Base-by-base conservation (phyloP, 75 land plant species). In the Azolla pinnata region DNA sequence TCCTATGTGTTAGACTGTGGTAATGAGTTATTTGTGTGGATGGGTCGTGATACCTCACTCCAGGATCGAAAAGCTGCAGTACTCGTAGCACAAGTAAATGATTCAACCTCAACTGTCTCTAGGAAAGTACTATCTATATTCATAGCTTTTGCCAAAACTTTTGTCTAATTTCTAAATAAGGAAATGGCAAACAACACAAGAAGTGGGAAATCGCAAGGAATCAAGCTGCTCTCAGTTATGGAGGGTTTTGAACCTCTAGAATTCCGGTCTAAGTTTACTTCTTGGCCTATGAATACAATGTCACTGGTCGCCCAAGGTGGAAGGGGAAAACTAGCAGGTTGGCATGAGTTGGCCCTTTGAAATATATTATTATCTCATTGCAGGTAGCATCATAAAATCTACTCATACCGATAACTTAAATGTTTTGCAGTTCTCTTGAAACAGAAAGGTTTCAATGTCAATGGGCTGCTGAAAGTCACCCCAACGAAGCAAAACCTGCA, bases 291-390 rank as follows among this genome's bases (percentile, higher is more conserved):
- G 26, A 59, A 66, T 35, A 67, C 64, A 47, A 66, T 76, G 38
- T 72, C 76, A 27, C 49, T 81, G 61, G 81, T 82, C 0, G 80
- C 95, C 49, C 96, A 88, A 78, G 89, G 85, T 55, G 96, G 97
- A 54, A 75, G 90, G 67, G 95, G 89, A 62, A 92, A 88, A 66
- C 90, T 92, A 55, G 97, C 95, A 57, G 96, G 97, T 85, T 10
- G 33, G 69, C 31, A 49, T 24, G 1, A 29, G 25, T 21, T 8
- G n/a, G n/a, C n/a, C 2, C 21, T 46, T 23, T 46, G 4, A 17
- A 4, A 14, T 2, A 46, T 4, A 46, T 3, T 23, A 46, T 2
- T 18, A 4, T 18, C 49, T 46, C 14, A 14, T 4, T 46, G 2
- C 17, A 46, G n/a, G n/a, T 46, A 2, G 12, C 17, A n/a, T n/a